Evolutionary conservation across 257 asterid genomes (phyloP).

Genomic region (Salvia hispanica): DNA sequence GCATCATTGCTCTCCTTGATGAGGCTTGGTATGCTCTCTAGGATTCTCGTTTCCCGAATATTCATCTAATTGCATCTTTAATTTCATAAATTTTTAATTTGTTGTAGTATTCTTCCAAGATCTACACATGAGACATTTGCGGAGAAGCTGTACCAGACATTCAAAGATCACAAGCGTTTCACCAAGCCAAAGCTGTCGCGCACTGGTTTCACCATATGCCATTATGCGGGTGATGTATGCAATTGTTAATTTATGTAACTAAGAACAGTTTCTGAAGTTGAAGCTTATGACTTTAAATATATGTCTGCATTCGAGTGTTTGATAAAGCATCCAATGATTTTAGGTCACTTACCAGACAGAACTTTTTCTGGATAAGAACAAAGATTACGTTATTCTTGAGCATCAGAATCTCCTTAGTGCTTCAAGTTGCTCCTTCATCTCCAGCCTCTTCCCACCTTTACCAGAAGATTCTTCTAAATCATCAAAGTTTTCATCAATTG

Average conservation of each 20-base stretch:
- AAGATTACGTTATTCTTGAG: slow-evolving; percentile 83
- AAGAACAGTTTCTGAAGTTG: slow-evolving; percentile 1
- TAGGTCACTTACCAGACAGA: slow-evolving; percentile 95
- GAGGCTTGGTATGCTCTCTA: slow-evolving; percentile 81
- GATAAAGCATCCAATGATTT: slow-evolving; percentile 36
- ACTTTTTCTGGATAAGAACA: slow-evolving; percentile 80
- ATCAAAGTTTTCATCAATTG: slow-evolving; percentile 89
- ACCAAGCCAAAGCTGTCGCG: slow-evolving; percentile 84
- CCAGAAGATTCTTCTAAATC: slow-evolving; percentile 82
- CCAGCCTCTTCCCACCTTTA: slow-evolving; percentile 75
- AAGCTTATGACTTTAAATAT: slow-evolving; percentile 5
- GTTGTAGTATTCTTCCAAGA: slow-evolving; percentile 88
- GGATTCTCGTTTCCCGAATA: slow-evolving; percentile 5
- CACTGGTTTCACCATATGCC: slow-evolving; percentile 81
- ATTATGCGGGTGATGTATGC: slow-evolving; percentile 97
- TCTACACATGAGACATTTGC: slow-evolving; percentile 89
- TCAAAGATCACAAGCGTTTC: slow-evolving; percentile 83
- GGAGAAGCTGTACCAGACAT: slow-evolving; percentile 82
- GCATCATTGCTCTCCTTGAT: slow-evolving; percentile 90
- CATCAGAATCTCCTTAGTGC: slow-evolving; percentile 87
- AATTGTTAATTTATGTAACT: slow-evolving; percentile 24
- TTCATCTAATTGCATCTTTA: slow-evolving; percentile 1
- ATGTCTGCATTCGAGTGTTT: slow-evolving; percentile 35
- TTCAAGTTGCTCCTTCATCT: slow-evolving; percentile 73
- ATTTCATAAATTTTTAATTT: slow-evolving; percentile 22